Conservation (phyloP, 78 protist genomes). For the Dictyostelium purpureum region DNA sequence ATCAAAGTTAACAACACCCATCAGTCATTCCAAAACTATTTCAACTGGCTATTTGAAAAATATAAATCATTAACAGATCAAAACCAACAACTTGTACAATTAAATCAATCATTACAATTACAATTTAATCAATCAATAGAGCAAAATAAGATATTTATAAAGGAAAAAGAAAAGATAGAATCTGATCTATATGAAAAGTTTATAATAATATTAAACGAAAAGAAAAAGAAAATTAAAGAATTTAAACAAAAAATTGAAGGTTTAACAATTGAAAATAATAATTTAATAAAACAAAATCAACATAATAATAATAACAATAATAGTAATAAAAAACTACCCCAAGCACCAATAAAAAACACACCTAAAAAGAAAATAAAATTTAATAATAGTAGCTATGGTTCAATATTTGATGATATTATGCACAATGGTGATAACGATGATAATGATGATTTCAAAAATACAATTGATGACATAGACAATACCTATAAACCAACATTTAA, state of each 20-base stretch:
- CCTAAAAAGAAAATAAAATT: background rate
- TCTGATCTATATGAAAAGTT: constrained; percentile 13
- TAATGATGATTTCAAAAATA: background rate
- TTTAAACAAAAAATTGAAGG: background rate
- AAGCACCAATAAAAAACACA: background rate
- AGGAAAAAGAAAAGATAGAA: constrained; percentile 42
- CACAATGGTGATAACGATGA: background rate
- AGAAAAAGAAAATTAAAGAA: constrained; percentile 49
- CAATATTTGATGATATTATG: background rate
- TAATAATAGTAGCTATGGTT: background rate
- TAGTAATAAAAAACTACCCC: background rate
- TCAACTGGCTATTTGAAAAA: constrained; percentile 29
- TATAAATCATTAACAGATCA: background rate
- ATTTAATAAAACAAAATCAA: background rate
- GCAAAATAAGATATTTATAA: background rate
- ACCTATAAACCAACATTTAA: constrained; percentile 3
- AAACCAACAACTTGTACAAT: background rate
- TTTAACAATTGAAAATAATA: background rate
- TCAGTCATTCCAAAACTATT: background rate
- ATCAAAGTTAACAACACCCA: background rate
- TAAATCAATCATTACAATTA: constrained; percentile 10
- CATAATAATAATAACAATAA: background rate
- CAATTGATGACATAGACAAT: background rate
- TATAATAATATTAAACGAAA: constrained; percentile 37
- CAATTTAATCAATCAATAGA: constrained; percentile 29